Evolutionary conservation across 1,284 basidiomycete species (phyloP).

Genomic region (Xanthoconium separans): DNA sequence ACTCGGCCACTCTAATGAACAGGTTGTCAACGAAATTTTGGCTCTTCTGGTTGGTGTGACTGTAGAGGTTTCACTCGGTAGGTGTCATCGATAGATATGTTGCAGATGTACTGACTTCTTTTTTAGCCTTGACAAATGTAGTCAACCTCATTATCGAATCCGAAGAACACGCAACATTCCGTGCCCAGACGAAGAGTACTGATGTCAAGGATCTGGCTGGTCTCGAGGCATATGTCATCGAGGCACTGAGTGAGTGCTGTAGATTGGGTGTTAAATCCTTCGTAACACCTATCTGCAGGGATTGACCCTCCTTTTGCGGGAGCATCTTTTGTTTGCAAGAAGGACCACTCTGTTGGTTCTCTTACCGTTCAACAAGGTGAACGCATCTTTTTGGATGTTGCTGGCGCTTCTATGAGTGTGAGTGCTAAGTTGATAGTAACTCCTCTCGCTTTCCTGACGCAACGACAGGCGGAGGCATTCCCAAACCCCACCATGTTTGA

Average conservation of each 20-base stretch:
- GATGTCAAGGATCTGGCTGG: slow-evolving; percentile 37
- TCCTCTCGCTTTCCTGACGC: not conserved
- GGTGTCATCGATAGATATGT: slow-evolving; percentile 14
- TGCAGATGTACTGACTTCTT: slow-evolving; percentile 2
- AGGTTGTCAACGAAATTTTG: slow-evolving; percentile 65
- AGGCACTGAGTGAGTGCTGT: slow-evolving; percentile 60
- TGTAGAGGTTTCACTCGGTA: slow-evolving; percentile 68
- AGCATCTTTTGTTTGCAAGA: slow-evolving; percentile 39
- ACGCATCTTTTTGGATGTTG: slow-evolving; percentile 60
- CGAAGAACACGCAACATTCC: slow-evolving; percentile 16
- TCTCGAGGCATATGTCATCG: slow-evolving; percentile 56
- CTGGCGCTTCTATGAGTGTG: slow-evolving; percentile 56
- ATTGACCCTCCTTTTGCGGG: slow-evolving; percentile 49
- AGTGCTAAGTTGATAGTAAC: not conserved
- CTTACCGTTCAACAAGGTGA: slow-evolving; percentile 45
- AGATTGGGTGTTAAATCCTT: not conserved
- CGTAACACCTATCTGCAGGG: slow-evolving; percentile 32
- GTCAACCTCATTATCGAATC: slow-evolving; percentile 62
- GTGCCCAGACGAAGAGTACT: slow-evolving; percentile 33
- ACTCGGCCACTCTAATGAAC: slow-evolving; percentile 54
- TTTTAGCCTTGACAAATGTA: slow-evolving; percentile 47
- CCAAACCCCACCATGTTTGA: slow-evolving; percentile 48
- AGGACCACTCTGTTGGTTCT: slow-evolving; percentile 43
- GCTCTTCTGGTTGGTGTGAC: slow-evolving; percentile 69
- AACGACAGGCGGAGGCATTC: slow-evolving; percentile 46